Conservation (phyloP, 495 filamentous ascomycete species). For the Penicillium subrubescens region DNA sequence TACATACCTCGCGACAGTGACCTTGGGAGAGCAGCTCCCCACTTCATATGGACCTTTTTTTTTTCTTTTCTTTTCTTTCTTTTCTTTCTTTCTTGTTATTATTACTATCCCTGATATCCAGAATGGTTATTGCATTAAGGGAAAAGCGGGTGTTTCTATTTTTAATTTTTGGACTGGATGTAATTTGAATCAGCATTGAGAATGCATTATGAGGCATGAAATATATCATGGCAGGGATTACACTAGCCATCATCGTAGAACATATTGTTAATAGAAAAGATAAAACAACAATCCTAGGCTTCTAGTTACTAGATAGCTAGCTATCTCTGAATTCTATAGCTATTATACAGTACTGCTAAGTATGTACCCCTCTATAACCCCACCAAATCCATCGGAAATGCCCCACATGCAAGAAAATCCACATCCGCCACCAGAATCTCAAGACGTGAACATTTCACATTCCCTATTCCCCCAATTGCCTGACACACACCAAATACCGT, state of each 20-base stretch:
- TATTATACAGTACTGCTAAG: too few species aligned
- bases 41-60: background rate
- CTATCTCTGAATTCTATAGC: background rate
- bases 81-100: background rate
- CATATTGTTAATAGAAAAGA: background rate
- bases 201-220: conserved; percentile 8
- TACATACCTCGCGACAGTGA: background rate
- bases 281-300: background rate
- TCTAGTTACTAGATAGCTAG: background rate
- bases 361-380: background rate
- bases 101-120: conserved; percentile 1
- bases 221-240: background rate
- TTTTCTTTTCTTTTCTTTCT: background rate
- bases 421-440: background rate
- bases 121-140: conserved; percentile 4
- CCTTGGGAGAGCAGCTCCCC: background rate
- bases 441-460: conserved; percentile 1
- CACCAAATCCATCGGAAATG: conserved; percentile 8
- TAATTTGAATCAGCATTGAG: conserved; percentile 4
- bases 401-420: conserved; percentile 10
- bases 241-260: background rate
- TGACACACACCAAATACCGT: background rate
- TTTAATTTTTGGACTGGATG: background rate
- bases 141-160: background rate
- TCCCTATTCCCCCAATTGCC: background rate